Evolutionary conservation across 2,329 filamentous ascomycete genomes (phyloP).

Genomic region (Cadophora gregata): DNA sequence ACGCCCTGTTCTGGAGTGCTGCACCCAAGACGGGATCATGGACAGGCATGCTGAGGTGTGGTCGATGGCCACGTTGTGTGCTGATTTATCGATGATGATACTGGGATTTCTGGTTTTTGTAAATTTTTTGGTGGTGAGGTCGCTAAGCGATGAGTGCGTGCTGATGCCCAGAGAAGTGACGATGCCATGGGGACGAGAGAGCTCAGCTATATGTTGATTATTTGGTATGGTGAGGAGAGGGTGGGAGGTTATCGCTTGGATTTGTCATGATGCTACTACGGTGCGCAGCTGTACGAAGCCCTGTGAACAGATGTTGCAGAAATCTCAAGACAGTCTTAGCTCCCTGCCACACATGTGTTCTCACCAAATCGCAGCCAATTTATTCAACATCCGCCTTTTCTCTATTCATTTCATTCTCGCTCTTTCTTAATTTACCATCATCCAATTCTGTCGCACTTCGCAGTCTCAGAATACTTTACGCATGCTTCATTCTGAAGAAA

Average conservation of each 20-base stretch:
- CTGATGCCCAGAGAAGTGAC: conserved; percentile 1
- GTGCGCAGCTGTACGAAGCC: background rate
- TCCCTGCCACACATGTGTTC: background rate
- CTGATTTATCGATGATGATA: conserved; percentile 9
- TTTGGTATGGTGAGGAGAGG: background rate
- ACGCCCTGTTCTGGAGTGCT: background rate
- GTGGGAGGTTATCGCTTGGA: background rate
- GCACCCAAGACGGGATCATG: conserved; percentile 18
- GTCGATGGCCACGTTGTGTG: conserved; percentile 9
- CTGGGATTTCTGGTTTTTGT: no score
- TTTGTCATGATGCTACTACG: background rate
- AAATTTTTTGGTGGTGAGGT: background rate
- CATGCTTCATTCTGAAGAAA: background rate
- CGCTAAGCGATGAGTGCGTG: background rate
- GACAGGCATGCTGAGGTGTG: conserved; percentile 9
- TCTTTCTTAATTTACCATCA: background rate
- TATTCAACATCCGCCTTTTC: background rate
- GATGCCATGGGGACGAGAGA: background rate
- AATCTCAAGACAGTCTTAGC: background rate
- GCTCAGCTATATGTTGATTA: background rate
- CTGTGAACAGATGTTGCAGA: background rate
- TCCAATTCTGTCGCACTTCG: conserved; percentile 23
- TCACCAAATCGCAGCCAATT: background rate
- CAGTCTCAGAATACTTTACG: conserved; percentile 26
- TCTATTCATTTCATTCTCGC: background rate